Conservation (phyloP, 345 rosid species). For the rapeseed (Brassica napus) region DNA sequence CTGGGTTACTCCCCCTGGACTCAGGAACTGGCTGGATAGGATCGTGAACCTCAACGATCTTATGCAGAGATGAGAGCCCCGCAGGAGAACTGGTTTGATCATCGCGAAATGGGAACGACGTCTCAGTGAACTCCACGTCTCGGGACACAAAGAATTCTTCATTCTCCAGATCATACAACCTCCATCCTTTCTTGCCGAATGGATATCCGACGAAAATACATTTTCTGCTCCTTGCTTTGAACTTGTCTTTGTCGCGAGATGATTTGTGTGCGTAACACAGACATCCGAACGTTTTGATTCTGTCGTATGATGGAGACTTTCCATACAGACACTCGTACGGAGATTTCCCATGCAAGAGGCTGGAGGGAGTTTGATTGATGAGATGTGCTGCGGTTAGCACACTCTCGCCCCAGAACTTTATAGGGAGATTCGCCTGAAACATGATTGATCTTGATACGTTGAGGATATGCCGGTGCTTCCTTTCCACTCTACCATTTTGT, state of each 20-base stretch:
- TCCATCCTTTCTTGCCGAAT: no score
- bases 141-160: neutral
- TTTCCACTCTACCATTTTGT: neutral
- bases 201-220: no score
- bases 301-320: no score
- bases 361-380: neutral
- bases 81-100: no score
- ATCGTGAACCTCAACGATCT: no score
- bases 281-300: no score
- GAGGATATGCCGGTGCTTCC: neutral
- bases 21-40: no score
- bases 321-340: no score
- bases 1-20: no score
- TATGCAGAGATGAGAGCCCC: no score
- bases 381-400: neutral
- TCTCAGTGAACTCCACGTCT: neutral
- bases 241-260: neutral
- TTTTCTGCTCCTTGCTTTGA: no score
- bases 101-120: neutral
- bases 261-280: neutral
- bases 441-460: neutral
- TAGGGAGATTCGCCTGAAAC: neutral
- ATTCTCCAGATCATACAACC: no score
- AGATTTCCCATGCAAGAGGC: neutral
- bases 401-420: neutral